Conservation (phyloP, 2,329 filamentous ascomycete genomes). For the Cladorrhinum sp. region DNA sequence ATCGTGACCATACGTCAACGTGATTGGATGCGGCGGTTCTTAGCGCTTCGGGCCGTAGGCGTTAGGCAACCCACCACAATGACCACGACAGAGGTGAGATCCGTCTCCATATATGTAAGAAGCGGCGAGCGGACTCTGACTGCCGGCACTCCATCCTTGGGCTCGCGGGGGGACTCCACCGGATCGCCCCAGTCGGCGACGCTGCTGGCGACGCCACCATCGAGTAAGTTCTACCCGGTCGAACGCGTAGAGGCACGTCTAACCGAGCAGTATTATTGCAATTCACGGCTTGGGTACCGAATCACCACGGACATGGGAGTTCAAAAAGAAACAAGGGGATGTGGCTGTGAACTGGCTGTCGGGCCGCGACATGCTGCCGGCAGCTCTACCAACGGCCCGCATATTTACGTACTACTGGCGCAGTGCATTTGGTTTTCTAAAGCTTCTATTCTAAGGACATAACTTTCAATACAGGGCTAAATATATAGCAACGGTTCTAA, state of each 20-base stretch:
- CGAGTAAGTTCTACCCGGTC: slow-evolving; percentile 9
- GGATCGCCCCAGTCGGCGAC: slow-evolving; percentile 5
- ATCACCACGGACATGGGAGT: slow-evolving; percentile 26
- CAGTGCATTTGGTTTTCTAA: too few relatives aligned
- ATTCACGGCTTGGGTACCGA: slow-evolving; percentile 29
- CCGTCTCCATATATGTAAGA: too few relatives aligned
- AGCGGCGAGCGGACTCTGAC: too few relatives aligned
- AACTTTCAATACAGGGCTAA: too few relatives aligned
- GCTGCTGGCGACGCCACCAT: slow-evolving; percentile 6
- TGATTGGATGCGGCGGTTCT: too few relatives aligned
- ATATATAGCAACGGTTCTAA: too few relatives aligned
- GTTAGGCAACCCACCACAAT: too few relatives aligned
- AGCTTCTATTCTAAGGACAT: too few relatives aligned
- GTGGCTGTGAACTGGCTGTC: slow-evolving; percentile 22
- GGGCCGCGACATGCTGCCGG: slow-evolving; percentile 23
- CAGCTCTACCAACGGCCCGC: slow-evolving; percentile 18
- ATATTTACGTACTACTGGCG: slow-evolving; percentile 28
- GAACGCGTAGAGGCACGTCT: neutral
- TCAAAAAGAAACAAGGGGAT: slow-evolving; percentile 13
- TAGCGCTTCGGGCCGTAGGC: too few relatives aligned
- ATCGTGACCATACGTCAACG: too few relatives aligned
- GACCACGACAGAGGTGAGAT: too few relatives aligned
- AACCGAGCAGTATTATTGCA: slow-evolving; percentile 22
- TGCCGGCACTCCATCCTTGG: slow-evolving; percentile 4
- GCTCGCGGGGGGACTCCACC: slow-evolving; percentile 8